Evolutionary conservation across 2,329 filamentous ascomycete species (phyloP).

Genomic region (Beauveria australis): DNA sequence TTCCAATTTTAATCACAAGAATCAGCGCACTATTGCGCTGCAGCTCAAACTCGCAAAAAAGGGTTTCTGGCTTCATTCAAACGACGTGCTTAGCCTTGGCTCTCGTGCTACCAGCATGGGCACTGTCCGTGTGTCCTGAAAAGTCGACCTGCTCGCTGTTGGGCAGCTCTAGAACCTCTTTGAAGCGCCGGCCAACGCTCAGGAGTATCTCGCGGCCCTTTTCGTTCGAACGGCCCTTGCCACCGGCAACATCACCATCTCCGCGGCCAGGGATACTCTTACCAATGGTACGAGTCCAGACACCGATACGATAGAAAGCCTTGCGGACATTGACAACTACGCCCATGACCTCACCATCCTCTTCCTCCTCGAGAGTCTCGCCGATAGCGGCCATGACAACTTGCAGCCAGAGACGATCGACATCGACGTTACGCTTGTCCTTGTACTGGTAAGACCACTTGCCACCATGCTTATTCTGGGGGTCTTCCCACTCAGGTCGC

Average conservation of each 20-base stretch:
- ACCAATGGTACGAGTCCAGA: slow-evolving; percentile 94
- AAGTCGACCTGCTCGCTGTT: slow-evolving; percentile 79
- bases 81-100: slow-evolving; percentile 91
- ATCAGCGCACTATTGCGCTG: slow-evolving; percentile 9
- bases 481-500: slow-evolving; percentile 96
- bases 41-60: neutral
- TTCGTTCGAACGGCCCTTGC: slow-evolving; percentile 68
- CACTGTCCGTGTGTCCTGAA: slow-evolving; percentile 90
- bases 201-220: slow-evolving; percentile 81
- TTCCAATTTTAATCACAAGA: neutral
- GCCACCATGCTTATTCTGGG: slow-evolving; percentile 97
- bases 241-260: slow-evolving; percentile 62
- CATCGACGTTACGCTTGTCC: slow-evolving; percentile 84
- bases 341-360: slow-evolving; percentile 96
- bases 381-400: slow-evolving; percentile 95
- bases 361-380: slow-evolving; percentile 91
- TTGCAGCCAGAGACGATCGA: slow-evolving; percentile 94
- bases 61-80: slow-evolving; percentile 43
- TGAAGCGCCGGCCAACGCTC: slow-evolving; percentile 83
- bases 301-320: slow-evolving; percentile 92
- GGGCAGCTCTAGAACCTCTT: slow-evolving; percentile 78
- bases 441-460: slow-evolving; percentile 99
- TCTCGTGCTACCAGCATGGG: slow-evolving; percentile 85
- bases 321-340: slow-evolving; percentile 98
- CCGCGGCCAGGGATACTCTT: slow-evolving; percentile 72